phyloP scores from a whole-genome alignment of 2,329 filamentous ascomycete species.

The Hypoxylon rubiginosum region DNA sequence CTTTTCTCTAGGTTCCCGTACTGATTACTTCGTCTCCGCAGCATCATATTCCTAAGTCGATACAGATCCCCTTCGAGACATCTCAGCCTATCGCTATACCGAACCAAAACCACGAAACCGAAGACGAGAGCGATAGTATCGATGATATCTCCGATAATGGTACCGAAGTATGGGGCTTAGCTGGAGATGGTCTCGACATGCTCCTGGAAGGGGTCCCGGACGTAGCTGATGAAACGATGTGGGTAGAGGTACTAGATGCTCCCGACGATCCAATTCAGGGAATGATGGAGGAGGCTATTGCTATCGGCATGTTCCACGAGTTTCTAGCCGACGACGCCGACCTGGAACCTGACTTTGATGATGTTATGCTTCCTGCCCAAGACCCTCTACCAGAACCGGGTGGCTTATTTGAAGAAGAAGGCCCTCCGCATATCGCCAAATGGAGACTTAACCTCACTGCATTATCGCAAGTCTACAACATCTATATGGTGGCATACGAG shows the following conservation, averaged over 20 bases:
- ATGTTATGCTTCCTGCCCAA: constrained; percentile 2
- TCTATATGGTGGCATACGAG: constrained; percentile 73
- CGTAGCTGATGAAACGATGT: background rate
- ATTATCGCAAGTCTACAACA: constrained; percentile 70
- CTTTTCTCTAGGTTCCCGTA: background rate
- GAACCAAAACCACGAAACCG: constrained; percentile 26
- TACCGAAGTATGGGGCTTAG: constrained; percentile 15
- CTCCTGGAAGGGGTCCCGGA: constrained; percentile 8
- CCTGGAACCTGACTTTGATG: background rate
- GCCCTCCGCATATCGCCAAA: constrained; percentile 49
- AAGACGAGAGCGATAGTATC: constrained; percentile 30
- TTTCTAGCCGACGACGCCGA: background rate
- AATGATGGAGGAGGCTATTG: background rate
- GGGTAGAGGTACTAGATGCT: background rate
- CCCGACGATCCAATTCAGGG: background rate
- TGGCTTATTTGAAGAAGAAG: constrained; percentile 25
- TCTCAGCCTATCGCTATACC: constrained; percentile 3
- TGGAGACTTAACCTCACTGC: constrained; percentile 70
- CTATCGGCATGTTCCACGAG: background rate
- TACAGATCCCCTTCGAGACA: constrained; percentile 39
- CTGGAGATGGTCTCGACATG: constrained; percentile 6
- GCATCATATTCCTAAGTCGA: constrained; percentile 36
- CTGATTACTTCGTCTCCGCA: constrained; percentile 25
- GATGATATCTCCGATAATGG: constrained; percentile 6
- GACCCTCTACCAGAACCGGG: constrained; percentile 17